Percentiles rank a stretch among this genome's conserved stretches.
Conservation (phyloP, 352 stramenopile species). For the Elongisporangium anandrum region DNA sequence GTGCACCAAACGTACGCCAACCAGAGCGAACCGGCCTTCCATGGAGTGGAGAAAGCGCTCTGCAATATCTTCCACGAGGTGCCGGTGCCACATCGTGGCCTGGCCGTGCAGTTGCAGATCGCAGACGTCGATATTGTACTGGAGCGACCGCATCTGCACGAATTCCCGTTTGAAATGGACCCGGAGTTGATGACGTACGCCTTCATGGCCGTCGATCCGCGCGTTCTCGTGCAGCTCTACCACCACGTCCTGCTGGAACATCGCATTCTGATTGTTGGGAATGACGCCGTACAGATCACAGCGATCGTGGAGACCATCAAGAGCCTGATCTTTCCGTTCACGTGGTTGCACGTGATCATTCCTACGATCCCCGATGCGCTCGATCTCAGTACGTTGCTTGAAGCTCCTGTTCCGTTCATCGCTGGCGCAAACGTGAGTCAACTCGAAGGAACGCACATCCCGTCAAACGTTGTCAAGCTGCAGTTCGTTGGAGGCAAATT, state of each 20-base stretch:
- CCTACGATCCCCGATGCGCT: slow-evolving; percentile 43
- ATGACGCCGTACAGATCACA: slow-evolving; percentile 34
- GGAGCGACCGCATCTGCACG: slow-evolving; percentile 22
- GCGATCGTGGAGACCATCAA: slow-evolving; percentile 44
- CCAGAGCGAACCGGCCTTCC: background rate
- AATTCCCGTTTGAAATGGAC: slow-evolving; percentile 51
- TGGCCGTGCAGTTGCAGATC: slow-evolving; percentile 32
- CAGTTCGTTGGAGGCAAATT: slow-evolving; percentile 25
- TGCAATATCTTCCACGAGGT: slow-evolving; percentile 56
- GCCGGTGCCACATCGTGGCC: slow-evolving; percentile 24
- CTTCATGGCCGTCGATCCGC: slow-evolving; percentile 37
- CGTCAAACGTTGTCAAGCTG: slow-evolving; percentile 35
- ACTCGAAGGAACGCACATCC: slow-evolving; percentile 23
- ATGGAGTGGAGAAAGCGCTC: slow-evolving; percentile 29
- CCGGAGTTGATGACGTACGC: slow-evolving; percentile 40
- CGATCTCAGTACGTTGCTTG: slow-evolving; percentile 43
- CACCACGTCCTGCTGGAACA: slow-evolving; percentile 50
- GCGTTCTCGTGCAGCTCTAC: slow-evolving; percentile 27
- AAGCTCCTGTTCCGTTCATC: slow-evolving; percentile 50
- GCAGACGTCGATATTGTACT: slow-evolving; percentile 27
- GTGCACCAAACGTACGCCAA: slow-evolving; percentile 18
- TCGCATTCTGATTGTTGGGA: slow-evolving; percentile 35
- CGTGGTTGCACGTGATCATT: slow-evolving; percentile 53
- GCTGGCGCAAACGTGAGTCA: slow-evolving; percentile 32
- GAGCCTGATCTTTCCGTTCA: slow-evolving; percentile 35